These are phyloP conservation scores for Globisporangium splendens DNA, from an alignment of 352 stramenopile species.

Conservation along the genomic window DNA sequence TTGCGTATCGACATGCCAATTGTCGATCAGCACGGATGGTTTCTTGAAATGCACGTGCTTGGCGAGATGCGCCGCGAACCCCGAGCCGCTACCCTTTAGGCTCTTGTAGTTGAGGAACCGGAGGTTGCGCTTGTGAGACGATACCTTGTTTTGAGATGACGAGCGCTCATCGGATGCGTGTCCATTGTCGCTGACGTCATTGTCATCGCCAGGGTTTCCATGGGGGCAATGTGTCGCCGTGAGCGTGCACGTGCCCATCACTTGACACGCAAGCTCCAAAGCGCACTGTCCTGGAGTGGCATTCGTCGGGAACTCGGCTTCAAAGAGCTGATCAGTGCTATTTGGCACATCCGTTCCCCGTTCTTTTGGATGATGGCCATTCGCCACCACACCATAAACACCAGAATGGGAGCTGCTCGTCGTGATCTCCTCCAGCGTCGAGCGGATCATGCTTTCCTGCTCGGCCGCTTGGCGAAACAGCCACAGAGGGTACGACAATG, in stretches of 20 bases:
- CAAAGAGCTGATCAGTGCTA: slow-evolving; percentile 39
- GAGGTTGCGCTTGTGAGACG: slow-evolving; percentile 24
- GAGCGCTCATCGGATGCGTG: slow-evolving; percentile 6
- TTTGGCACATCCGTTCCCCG: neutral
- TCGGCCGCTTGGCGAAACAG: slow-evolving; percentile 76
- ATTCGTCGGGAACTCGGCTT: slow-evolving; percentile 69
- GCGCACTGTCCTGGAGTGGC: slow-evolving; percentile 66
- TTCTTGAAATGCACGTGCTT: slow-evolving; percentile 63
- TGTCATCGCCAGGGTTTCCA: slow-evolving; percentile 11
- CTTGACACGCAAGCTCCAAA: slow-evolving; percentile 56
- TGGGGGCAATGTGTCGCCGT: slow-evolving; percentile 27
- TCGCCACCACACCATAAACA: neutral
- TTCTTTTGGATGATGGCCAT: neutral
- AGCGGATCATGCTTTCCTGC: slow-evolving; percentile 65
- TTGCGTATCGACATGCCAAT: slow-evolving; percentile 69
- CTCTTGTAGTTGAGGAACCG: slow-evolving; percentile 62
- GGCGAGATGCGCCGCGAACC: slow-evolving; percentile 67
- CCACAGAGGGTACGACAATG: slow-evolving; percentile 58
- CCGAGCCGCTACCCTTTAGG: slow-evolving; percentile 50
- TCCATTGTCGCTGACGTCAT: slow-evolving; percentile 14
- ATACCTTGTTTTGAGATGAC: slow-evolving; percentile 5
- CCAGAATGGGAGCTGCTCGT: neutral
- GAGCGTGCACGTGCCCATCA: slow-evolving; percentile 65
- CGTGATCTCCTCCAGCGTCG: slow-evolving; percentile 56
- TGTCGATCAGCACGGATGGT: slow-evolving; percentile 56